Base-by-base conservation (phyloP, 2,329 filamentous ascomycete species). In the Hypoxylon sp. region DNA sequence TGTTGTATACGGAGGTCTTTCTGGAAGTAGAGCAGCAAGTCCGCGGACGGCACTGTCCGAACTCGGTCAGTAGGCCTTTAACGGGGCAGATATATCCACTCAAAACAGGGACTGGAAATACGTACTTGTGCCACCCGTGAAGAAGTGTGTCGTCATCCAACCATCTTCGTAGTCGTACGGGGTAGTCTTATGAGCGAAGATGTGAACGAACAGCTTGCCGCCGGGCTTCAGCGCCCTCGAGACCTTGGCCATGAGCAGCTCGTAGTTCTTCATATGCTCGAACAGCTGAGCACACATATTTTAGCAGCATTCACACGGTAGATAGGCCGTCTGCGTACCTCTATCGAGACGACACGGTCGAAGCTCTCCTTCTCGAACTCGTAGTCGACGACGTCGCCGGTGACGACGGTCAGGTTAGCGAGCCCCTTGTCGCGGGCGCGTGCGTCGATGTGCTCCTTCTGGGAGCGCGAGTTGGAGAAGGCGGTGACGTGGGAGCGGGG, bases 181-280 rank as follows among this genome's bases (percentile, higher is more conserved):
- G 11, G 84, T 87, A 9, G 78, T 80, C 65, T 79, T 81, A 72
- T 90, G 87, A 29, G 79, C 79, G 67, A 90, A 90, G 49, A 88
- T 83, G 65, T 90, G 88, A 54, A 89, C 83, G 67, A 90, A 89
- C 11, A 89, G 76, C 74, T 89, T 88, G 3, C 88, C 88, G 1
- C 79, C 78, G 0, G 85, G 82, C 63, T 83, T 86, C 50, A 90
- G 75, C 2, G 86, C 80, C 24, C 80, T 77, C 3, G 79, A 69
- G 13, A 90, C 75, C 72, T 90, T 90, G 38, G 81, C 79, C 75
- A 90, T 83, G 20, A 90, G 80, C 10, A 85, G 75, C 60, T 87
- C 82, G 72, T 90, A 90, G 72, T 90, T 90, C 72, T 90, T 90
- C 87, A 90, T 90, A 72, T 90, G 88, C 71, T 90, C 88, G 68